Percentiles rank a stretch among this genome's conserved stretches.
These are phyloP conservation scores for Plantago ovata DNA, from an alignment of 257 asterid species.

Conservation along the genomic window DNA sequence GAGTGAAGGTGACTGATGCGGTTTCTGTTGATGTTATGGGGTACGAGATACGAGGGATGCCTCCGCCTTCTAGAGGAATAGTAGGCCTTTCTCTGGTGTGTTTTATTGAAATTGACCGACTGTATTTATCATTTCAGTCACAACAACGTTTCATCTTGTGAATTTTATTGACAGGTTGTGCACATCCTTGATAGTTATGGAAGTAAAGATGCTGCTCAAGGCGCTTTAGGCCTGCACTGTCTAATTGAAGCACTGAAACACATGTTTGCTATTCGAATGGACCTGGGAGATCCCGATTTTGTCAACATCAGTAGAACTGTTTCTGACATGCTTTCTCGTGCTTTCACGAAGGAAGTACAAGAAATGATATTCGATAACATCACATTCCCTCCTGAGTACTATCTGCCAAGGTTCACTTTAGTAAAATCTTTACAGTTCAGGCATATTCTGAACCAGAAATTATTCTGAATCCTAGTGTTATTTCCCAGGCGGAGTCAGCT, in stretches of 20 bases:
- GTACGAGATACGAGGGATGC: constrained; percentile 77
- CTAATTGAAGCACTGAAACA: constrained; percentile 77
- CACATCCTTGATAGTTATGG: constrained; percentile 56
- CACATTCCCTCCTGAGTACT: constrained; percentile 88
- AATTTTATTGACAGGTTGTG: constrained; percentile 44
- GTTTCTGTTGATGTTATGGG: constrained; percentile 62
- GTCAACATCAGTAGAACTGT: constrained; percentile 41
- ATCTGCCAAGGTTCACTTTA: constrained; percentile 49
- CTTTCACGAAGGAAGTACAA: constrained; percentile 53
- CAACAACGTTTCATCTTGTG: not conserved
- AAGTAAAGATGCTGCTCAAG: constrained; percentile 39
- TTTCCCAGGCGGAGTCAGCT: constrained; percentile 76
- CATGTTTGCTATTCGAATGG: constrained; percentile 78
- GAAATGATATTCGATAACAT: constrained; percentile 69
- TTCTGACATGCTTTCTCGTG: constrained; percentile 72
- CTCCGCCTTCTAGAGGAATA: constrained; percentile 92
- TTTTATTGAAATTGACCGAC: not conserved
- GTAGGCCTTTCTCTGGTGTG: constrained; percentile 79
- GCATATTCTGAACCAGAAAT: not conserved
- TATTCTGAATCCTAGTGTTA: not conserved
- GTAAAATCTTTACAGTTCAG: not conserved
- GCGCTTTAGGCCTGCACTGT: constrained; percentile 81
- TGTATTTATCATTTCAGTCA: not conserved
- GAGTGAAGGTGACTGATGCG: constrained; percentile 49
- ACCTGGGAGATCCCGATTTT: constrained; percentile 76